Evolutionary conservation across 352 stramenopile genomes (phyloP), one percentile per base, ranked within the genome.

Genomic region (Phytophthora podocarpi): DNA sequence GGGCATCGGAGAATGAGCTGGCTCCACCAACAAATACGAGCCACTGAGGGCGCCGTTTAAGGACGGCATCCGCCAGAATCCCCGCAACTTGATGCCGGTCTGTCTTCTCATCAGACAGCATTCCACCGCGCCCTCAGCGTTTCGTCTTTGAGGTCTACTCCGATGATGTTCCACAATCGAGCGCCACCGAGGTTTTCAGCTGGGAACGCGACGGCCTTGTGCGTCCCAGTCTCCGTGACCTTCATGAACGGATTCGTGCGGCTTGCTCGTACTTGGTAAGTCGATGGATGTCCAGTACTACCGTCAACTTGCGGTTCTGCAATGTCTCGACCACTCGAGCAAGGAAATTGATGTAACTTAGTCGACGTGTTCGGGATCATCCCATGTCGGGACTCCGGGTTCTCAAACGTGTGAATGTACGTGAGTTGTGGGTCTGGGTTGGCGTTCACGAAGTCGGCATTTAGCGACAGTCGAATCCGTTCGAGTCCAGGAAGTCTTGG

Each of bases 111-210:
- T 67, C 56, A 7, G 60, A 50, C 40, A 4, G 47, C 52, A 35
- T 70, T 60, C 76, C 76, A 82, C 41, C 74, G 57, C 8, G 58
- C 70, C 34, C 76, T 48, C 26, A 67, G 34, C 76, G 82, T 85
- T 40, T 79, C 74, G 53, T 85, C 78, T 56, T 90, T 91, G 45
- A 91, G 64, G 48, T 88, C 79, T 6, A 91, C 48, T n/a, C 80
- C 82, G 16, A 91, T 51, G 20, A 90, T 46, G 62, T 91, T 91
- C 74, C 77, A 91, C 51, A 86, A 87, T 3, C 57, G 70, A n/a
- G 68, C 41, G 7, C 67, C 74, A 46, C 82, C 88, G 24, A 91
- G 68, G 1, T 60, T 67, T 23, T 74, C 70, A 24, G 82, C 65
- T 8, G 89, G 43, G 32, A 72, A 76, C 10, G 69, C 72, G 43